Base-by-base conservation (phyloP, 106 monocot genomes). In the Posidonia australis region DNA sequence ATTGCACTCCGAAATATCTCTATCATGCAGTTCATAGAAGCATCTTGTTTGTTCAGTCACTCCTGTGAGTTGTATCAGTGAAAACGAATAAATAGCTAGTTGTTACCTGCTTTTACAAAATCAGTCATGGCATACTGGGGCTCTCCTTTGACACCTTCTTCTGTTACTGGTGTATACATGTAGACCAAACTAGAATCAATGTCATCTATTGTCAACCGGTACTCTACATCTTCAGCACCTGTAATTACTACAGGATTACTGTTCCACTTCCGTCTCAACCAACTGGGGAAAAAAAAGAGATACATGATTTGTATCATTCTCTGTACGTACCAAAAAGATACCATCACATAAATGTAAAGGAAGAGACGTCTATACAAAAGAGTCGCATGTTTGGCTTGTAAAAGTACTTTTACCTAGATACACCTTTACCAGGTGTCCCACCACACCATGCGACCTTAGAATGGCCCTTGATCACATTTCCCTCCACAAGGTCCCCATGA, bases 391-490 rank as follows among this genome's bases (percentile, higher is more conserved):
- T 56, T 56, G 28, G 13, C 23, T 24, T 56, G 25, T 0, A 5
- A 26, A 13, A 62, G 20, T 44, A 44, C 5, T 45, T 74, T 53
- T 57, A 91, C 98, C 90, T 91, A 68, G 85, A 49, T 47, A 98
- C 87, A 66, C 98, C 67, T 81, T 91, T 87, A 43, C 84, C 84
- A 47, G 98, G 90, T 25, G 85, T 83, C 20, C 98, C 98, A 76
- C 98, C 98, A 78, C 98, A 98, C 98, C 98, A 98, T 68, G 98
- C 90, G 85, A 98, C 69, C 62, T 87, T 74, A 70, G 87, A 80
- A 79, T 26, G 54, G 44, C 98, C 90, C 68, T 72, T 83, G 60
- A 98, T 73, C 24, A 79, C 60, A 81, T 85, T 98, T 80, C 98
- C 98, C 68, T 98, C 90, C 27, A 91, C 74, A 77, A 98, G 81